Evolutionary conservation across 768 basidiomycete species (phyloP).

Genomic region (Serendipita sp.): DNA sequence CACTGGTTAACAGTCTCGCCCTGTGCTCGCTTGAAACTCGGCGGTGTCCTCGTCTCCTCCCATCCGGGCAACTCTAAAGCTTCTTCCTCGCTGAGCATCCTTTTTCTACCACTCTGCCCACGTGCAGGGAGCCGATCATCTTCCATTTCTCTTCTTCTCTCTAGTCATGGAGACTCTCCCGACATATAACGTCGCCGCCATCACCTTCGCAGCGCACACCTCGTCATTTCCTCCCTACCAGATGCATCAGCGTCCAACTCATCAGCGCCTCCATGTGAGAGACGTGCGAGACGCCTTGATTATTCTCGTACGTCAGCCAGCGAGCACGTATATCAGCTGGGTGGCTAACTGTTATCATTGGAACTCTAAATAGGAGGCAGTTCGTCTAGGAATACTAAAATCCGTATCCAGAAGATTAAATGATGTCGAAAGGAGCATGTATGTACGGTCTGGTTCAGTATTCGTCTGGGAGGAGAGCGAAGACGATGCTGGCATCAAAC

Average conservation of each 20-base stretch:
- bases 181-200: background rate
- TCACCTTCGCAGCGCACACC: conserved; percentile 5
- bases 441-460: conserved; percentile 42
- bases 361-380: conserved; percentile 28
- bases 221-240: conserved; percentile 23
- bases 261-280: conserved; percentile 46
- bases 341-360: background rate
- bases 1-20: background rate
- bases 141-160: conserved; percentile 4
- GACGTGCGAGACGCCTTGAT: conserved; percentile 50
- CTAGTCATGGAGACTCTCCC: background rate
- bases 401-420: conserved; percentile 41
- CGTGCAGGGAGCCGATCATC: background rate
- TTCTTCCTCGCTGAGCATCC: background rate
- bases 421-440: conserved; percentile 36
- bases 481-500: conserved; percentile 44
- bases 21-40: conserved; percentile 3
- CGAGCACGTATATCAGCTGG: background rate
- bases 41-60: background rate
- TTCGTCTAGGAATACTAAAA: conserved; percentile 33
- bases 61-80: conserved; percentile 1
- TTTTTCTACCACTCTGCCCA: conserved; percentile 2
- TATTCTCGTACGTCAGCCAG: conserved; percentile 23
- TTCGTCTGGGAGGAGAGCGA: conserved; percentile 60
- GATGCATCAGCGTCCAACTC: conserved; percentile 45